Percentiles rank a stretch among this genome's conserved stretches.
Conservation (phyloP, 352 stramenopile genomes). For the Globisporangium abappressorium region DNA sequence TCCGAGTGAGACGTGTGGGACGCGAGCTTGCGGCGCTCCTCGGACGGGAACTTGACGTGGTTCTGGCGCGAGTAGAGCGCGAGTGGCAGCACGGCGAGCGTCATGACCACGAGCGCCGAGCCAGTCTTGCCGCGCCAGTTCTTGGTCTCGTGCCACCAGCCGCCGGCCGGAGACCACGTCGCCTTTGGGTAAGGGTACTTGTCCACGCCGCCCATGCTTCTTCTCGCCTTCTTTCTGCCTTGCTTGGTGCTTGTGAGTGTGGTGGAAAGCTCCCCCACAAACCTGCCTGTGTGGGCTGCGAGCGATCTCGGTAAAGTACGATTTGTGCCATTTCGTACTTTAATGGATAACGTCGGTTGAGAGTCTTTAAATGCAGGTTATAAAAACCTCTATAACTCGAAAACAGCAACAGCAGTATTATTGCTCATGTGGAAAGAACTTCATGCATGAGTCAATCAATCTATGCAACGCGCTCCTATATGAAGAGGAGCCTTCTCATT, state of each 20-base stretch:
- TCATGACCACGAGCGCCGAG: slow-evolving; percentile 52
- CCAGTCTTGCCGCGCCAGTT: slow-evolving; percentile 82
- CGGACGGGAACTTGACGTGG: slow-evolving; percentile 68
- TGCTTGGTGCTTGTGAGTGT: slow-evolving; percentile 6
- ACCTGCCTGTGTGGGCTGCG: not conserved
- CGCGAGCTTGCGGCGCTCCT: slow-evolving; percentile 58
- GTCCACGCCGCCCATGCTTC: slow-evolving; percentile 69
- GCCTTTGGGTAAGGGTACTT: slow-evolving; percentile 87
- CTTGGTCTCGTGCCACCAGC: slow-evolving; percentile 84
- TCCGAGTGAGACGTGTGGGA: slow-evolving; percentile 15
- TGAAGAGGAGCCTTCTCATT: not conserved
- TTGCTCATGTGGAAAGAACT: not conserved
- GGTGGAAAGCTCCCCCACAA: not conserved
- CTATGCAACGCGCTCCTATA: not conserved
- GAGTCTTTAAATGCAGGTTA: too few relatives aligned
- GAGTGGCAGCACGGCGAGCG: slow-evolving; percentile 43
- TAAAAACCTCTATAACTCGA: too few relatives aligned
- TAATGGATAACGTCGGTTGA: not conserved
- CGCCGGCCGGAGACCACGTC: slow-evolving; percentile 82
- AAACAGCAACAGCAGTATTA: too few relatives aligned
- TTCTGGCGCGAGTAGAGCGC: slow-evolving; percentile 61
- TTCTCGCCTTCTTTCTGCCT: slow-evolving; percentile 6
- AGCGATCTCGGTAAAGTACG: not conserved
- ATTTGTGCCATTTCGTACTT: not conserved
- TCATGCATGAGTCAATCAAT: not conserved